phyloP scores from a whole-genome alignment of 192 early-diverging fungal genomes.

The Podila verticillata region DNA sequence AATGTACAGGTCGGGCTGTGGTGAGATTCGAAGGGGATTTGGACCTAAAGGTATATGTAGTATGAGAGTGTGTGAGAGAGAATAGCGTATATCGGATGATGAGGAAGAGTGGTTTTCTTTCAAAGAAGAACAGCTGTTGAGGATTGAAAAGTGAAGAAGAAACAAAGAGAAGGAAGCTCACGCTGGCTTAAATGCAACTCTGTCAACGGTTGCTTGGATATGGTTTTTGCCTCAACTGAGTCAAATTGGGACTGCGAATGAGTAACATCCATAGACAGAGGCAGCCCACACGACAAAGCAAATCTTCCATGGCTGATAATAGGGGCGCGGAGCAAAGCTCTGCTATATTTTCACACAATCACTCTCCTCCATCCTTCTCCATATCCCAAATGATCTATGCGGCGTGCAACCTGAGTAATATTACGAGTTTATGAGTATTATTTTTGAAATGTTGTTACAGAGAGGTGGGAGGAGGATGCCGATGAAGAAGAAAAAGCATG shows the following conservation, averaged over 20 bases:
- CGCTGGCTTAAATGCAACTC: background rate
- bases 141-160: constrained; percentile 1
- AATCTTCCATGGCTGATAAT: background rate
- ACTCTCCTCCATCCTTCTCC: no score
- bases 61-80: background rate
- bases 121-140: background rate
- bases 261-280: background rate
- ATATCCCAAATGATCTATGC: no score
- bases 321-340: background rate
- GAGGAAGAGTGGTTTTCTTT: no score
- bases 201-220: background rate
- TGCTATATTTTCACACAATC: no score
- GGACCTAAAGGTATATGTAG: background rate
- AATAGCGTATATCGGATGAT: background rate
- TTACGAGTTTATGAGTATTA: no score
- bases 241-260: background rate
- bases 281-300: no score
- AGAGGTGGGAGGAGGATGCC: no score
- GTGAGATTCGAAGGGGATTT: background rate
- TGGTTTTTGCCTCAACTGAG: background rate
- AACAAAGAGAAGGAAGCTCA: background rate
- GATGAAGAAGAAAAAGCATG: no score
- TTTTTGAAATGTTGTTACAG: no score
- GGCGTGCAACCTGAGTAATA: no score
- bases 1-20: background rate